Percentiles rank a stretch among this genome's conserved stretches.
Conservation (phyloP, 2,329 filamentous ascomycete species). For the Beauveria caledonica region DNA sequence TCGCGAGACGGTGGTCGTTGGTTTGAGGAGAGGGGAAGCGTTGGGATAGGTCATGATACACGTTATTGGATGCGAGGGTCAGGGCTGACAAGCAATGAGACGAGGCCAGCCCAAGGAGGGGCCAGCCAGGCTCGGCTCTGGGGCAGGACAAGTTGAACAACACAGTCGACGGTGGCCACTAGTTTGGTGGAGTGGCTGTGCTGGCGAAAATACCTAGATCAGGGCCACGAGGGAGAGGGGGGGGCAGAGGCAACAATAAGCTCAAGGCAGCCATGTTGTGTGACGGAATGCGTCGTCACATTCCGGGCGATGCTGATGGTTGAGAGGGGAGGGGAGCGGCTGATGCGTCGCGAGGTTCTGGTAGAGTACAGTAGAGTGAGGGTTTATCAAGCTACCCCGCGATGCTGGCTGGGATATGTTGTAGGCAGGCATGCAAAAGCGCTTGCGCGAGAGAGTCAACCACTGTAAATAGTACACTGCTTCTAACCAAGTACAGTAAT, state of each 20-base stretch:
- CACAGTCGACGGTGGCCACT: conserved; percentile 1
- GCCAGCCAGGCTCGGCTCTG: neutral
- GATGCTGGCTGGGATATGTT: neutral
- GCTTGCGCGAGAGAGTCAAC: neutral
- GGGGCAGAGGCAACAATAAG: neutral
- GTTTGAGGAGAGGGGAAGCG: neutral
- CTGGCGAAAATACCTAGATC: conserved; percentile 4
- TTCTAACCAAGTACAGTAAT: too few species aligned
- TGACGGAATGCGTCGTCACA: conserved; percentile 2
- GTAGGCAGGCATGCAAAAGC: neutral
- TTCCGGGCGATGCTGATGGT: neutral
- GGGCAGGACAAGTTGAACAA: neutral
- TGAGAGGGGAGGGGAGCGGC: neutral
- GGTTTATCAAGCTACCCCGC: conserved; percentile 1
- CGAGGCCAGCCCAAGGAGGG: neutral
- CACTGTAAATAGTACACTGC: too few species aligned
- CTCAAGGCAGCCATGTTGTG: conserved; percentile 5
- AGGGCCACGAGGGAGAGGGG: neutral
- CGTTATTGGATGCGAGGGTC: neutral
- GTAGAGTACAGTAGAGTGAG: neutral
- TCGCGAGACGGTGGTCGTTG: neutral
- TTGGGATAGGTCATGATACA: neutral
- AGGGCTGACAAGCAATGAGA: neutral
- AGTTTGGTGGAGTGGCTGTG: conserved; percentile 5
- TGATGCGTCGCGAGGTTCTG: too few species aligned